phyloP scores from a whole-genome alignment of 2,329 filamentous ascomycete species.

The Botrytis cinerea region DNA sequence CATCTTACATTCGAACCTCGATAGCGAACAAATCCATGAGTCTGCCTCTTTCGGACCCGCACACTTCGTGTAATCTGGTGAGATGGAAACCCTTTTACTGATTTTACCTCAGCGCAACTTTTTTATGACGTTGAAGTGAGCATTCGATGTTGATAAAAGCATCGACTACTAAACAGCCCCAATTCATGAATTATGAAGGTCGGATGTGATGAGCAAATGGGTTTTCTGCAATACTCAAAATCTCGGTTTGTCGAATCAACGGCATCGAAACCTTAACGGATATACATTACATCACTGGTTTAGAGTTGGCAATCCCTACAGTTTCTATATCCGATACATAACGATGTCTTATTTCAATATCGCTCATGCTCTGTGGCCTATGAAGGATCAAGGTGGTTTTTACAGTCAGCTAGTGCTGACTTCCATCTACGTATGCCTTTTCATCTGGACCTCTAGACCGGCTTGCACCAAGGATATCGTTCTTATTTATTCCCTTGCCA shows the following conservation, averaged over 20 bases:
- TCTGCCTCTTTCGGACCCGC: background rate
- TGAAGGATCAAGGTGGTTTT: background rate
- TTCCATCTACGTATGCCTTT: background rate
- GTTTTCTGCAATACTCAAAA: background rate
- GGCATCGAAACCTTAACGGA: background rate
- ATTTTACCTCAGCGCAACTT: background rate
- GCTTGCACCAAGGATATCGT: background rate
- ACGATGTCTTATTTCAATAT: background rate
- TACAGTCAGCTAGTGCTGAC: conserved; percentile 16
- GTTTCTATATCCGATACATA: conserved; percentile 1
- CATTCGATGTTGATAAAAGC: background rate
- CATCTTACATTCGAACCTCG: background rate
- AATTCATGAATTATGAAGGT: background rate
- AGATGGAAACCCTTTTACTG: background rate
- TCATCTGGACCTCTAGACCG: background rate
- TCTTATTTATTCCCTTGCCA: background rate
- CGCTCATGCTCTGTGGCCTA: background rate
- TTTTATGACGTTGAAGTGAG: too few relatives aligned
- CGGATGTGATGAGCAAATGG: background rate
- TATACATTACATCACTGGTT: background rate
- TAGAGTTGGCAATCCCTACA: accelerated
- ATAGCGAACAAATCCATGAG: background rate
- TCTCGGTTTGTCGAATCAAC: background rate
- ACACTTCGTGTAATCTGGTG: background rate
- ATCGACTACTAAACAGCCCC: background rate